Evolutionary conservation across 371 early-diverging fungal genomes (phyloP), one percentile per base, ranked within the genome.

Genomic region (Zychaea mexicana): DNA sequence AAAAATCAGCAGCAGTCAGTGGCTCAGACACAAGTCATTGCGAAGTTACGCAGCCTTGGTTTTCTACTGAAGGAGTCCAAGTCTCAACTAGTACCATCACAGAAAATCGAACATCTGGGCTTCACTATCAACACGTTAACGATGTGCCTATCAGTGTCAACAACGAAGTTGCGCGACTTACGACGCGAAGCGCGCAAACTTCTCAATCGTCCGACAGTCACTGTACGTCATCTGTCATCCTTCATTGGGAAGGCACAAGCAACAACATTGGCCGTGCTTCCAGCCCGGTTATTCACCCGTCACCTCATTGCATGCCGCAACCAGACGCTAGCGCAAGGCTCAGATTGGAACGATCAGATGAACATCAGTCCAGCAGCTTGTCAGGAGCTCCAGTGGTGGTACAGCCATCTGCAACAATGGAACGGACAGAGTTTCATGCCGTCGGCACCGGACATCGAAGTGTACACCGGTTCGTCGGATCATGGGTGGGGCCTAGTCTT

Each of bases 381-480:
- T 8, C 3, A 38, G 22, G 62, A 77, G 6, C 68, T 73, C 0
- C 24, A 30, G 0, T 77, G 73, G 77, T 76, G 67, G 72, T n/a
- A 19, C 1, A 8, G 57, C 0, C 64, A 68, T 27, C 46, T 67
- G 0, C 27, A 53, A 10, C 17, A 27, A 28, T 73, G 73, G 72
- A 70, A 71, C 53, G 73, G 73, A 0, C 67, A 27, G n/a, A 39
- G 64, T n/a, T 69, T 70, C 61, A 42, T 76, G 1, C 60, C 58
- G 13, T 24, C 60, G 17, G 38, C 38, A 2, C 59, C 60, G 8
- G 28, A 59, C 8, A 6, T 45, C 39, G 67, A 76, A 21, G 52
- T 73, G 0, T 73, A 52, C 61, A 72, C 77, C 12, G 67, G 69
- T 46, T 70, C 77, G 0, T 71, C 71, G 2, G 62, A 65, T n/a